Evolutionary conservation across 2,329 filamentous ascomycete species (phyloP).

Genomic region (Phaeoacremonium minimum): DNA sequence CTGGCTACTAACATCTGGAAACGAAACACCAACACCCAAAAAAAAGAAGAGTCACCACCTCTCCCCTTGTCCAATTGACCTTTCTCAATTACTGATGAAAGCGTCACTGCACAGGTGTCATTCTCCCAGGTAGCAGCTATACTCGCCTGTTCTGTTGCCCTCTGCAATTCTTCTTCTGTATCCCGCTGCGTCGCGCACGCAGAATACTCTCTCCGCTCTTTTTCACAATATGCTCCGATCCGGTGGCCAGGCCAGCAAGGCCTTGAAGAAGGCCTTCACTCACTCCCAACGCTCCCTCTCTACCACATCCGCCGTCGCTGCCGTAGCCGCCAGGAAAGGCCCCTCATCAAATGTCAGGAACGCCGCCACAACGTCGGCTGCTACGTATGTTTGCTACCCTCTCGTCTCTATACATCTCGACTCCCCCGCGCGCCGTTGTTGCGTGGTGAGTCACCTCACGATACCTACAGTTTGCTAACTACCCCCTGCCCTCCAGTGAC

Average conservation of each 20-base stretch:
- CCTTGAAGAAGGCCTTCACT: slow-evolving; percentile 38
- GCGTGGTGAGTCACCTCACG: slow-evolving; percentile 15
- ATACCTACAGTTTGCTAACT: slow-evolving; percentile 15
- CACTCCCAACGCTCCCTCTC: slow-evolving; percentile 35
- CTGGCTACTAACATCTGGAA: no score
- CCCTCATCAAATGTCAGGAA: slow-evolving; percentile 35
- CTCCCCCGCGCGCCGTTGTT: slow-evolving; percentile 13
- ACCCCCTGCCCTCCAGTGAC: slow-evolving; percentile 32
- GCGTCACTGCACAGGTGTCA: neutral
- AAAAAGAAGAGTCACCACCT: no score
- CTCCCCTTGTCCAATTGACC: no score
- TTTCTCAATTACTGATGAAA: slow-evolving; percentile 12
- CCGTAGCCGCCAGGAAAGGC: slow-evolving; percentile 32
- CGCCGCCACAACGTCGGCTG: slow-evolving; percentile 42
- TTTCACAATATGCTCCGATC: slow-evolving; percentile 40
- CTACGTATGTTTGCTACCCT: slow-evolving; percentile 54
- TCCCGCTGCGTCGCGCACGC: no score
- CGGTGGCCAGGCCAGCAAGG: slow-evolving; percentile 36
- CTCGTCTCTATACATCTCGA: slow-evolving; percentile 8
- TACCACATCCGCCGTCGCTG: slow-evolving; percentile 29
- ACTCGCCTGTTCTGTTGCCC: slow-evolving; percentile 8
- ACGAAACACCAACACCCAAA: slow-evolving; percentile 1
- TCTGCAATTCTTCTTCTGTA: slow-evolving; percentile 1
- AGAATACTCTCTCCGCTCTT: slow-evolving; percentile 5
- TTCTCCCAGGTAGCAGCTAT: slow-evolving; percentile 8